These are phyloP conservation scores for Irpex sp. DNA, from an alignment of 1,284 basidiomycete genomes.

Conservation along the genomic window DNA sequence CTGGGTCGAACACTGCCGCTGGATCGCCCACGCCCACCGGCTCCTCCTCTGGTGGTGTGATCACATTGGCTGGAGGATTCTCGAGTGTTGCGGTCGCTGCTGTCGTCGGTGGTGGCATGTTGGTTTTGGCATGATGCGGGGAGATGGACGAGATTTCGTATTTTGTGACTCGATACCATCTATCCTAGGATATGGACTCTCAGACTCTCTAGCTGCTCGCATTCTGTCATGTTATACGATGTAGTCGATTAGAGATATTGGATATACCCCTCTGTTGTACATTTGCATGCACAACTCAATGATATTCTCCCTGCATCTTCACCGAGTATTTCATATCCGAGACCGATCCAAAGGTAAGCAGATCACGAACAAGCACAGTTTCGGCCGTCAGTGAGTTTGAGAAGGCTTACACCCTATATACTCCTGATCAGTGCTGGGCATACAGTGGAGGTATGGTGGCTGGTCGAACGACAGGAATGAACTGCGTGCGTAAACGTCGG, in stretches of 20 bases:
- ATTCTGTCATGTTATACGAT: not conserved
- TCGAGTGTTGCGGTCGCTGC: not conserved
- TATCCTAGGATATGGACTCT: not conserved
- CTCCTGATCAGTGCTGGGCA: no score
- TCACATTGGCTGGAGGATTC: not conserved
- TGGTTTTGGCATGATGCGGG: not conserved
- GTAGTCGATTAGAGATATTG: not conserved
- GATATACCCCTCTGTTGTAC: not conserved
- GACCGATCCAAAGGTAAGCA: no score
- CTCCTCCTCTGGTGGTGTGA: not conserved
- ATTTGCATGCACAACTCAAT: no score
- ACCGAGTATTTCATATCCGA: no score
- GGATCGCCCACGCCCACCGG: not conserved
- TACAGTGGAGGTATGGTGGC: no score
- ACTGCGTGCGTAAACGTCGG: no score
- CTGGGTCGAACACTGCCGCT: not conserved
- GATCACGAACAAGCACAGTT: no score
- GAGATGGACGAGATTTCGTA: not conserved
- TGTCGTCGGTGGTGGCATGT: not conserved
- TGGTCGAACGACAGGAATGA: no score
- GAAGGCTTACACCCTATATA: no score
- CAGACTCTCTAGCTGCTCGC: no score
- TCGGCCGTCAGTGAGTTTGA: no score
- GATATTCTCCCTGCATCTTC: no score
- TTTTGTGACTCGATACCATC: not conserved